A percentile compares a stretch with the other conserved stretches of the same genome.
Evolutionary conservation across 345 rosid species (phyloP).

Genomic region (Linum usitatissimum): DNA sequence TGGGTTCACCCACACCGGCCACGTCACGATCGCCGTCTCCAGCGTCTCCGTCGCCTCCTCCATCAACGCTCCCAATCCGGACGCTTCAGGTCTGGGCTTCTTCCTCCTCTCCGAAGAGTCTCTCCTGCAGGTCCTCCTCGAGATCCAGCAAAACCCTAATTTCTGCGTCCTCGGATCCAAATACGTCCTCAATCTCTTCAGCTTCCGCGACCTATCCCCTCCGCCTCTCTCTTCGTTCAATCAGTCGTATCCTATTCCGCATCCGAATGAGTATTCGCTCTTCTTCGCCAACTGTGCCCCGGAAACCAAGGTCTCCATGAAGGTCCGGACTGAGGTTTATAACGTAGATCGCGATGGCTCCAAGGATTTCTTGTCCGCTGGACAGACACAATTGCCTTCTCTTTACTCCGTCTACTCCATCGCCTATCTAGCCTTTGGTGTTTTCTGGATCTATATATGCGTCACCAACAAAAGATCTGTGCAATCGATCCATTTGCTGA

Average conservation of each 20-base stretch:
- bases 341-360: conserved; percentile 52
- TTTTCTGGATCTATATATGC: conserved; percentile 55
- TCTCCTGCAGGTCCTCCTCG: conserved; percentile 66
- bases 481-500: conserved; percentile 79
- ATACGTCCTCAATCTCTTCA: conserved; percentile 47
- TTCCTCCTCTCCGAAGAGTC: conserved; percentile 90
- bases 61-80: conserved; percentile 32
- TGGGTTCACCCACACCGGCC: conserved; percentile 84
- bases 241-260: conserved; percentile 45
- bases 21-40: conserved; percentile 49
- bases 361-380: conserved; percentile 65
- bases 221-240: conserved; percentile 57
- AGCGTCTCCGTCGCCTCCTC: conserved; percentile 56
- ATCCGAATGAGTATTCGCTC: conserved; percentile 81
- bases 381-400: conserved; percentile 63
- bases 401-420: conserved; percentile 47
- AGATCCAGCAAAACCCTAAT: conserved; percentile 63
- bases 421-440: conserved; percentile 46
- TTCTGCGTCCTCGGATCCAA: conserved; percentile 85
- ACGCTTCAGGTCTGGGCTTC: conserved; percentile 71
- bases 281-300: conserved; percentile 86
- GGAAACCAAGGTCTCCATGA: conserved; percentile 71
- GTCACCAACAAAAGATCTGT: conserved; percentile 36
- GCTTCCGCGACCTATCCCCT: conserved; percentile 72
- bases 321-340: conserved; percentile 61